These are phyloP conservation scores for Theobroma cacao DNA, from an alignment of 345 rosid species.

Conservation along the genomic window DNA sequence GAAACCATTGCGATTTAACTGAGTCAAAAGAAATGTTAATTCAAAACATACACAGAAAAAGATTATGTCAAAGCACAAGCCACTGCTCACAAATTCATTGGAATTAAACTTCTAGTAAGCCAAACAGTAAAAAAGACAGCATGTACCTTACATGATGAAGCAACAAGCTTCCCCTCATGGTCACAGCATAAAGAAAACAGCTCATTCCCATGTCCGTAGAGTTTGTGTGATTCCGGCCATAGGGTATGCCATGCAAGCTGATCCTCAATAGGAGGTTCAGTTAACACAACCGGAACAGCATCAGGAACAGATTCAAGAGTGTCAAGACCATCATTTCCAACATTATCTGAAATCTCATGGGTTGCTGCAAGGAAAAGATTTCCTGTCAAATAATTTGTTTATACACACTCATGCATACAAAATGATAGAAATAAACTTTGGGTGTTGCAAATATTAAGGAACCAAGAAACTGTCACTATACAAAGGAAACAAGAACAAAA, in stretches of 20 bases:
- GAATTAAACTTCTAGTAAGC: not conserved
- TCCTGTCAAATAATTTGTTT: constrained; percentile 4
- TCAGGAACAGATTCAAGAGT: constrained; percentile 91
- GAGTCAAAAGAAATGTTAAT: not conserved
- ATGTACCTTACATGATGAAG: constrained; percentile 93
- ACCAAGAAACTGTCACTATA: not conserved
- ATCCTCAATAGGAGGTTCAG: constrained; percentile 90
- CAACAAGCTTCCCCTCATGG: constrained; percentile 71
- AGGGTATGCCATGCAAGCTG: constrained; percentile 87
- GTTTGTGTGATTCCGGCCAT: constrained; percentile 97
- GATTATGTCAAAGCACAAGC: not conserved
- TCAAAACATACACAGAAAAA: not conserved
- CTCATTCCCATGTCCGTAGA: constrained; percentile 95
- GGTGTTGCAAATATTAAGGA: not conserved
- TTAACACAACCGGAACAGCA: constrained; percentile 82
- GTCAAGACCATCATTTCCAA: constrained; percentile 59
- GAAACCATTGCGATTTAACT: not conserved
- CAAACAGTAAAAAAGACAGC: not conserved
- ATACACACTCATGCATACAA: not conserved
- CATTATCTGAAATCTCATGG: constrained; percentile 41
- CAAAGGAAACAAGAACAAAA: not conserved
- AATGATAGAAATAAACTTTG: not conserved
- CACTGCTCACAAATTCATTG: not conserved
- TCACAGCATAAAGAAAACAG: constrained; percentile 77
- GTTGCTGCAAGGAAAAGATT: constrained; percentile 49